Conservation (phyloP, 352 stramenopile genomes). For the Pythium sukuiense region DNA sequence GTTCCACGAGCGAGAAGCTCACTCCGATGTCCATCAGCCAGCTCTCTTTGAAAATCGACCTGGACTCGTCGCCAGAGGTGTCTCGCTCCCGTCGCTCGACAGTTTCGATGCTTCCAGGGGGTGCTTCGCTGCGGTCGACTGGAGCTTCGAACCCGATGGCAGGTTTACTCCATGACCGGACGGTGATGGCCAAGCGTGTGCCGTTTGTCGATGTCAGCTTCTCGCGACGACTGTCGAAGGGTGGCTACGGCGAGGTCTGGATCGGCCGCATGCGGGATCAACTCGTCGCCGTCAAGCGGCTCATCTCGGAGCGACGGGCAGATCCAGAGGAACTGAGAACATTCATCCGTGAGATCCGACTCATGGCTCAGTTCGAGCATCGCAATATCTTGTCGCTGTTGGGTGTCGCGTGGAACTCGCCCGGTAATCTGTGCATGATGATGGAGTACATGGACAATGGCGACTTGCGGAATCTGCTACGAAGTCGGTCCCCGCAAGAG, state of each 20-base stretch:
- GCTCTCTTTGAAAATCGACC: background rate
- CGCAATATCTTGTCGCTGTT: slow-evolving; percentile 40
- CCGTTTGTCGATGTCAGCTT: slow-evolving; percentile 38
- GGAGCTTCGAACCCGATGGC: slow-evolving; percentile 11
- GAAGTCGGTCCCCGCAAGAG: background rate
- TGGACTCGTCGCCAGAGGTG: background rate
- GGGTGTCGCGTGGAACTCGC: slow-evolving; percentile 37
- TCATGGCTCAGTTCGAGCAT: slow-evolving; percentile 42
- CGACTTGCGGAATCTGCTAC: slow-evolving; percentile 28
- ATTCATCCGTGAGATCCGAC: slow-evolving; percentile 37
- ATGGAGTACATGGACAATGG: slow-evolving; percentile 34
- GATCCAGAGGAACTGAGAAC: slow-evolving; percentile 6
- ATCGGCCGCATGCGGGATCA: slow-evolving; percentile 34
- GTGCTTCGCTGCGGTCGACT: background rate
- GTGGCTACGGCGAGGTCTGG: slow-evolving; percentile 57
- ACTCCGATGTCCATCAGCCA: background rate
- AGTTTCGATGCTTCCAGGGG: background rate
- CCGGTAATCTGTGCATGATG: slow-evolving; percentile 27
- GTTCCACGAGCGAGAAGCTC: background rate
- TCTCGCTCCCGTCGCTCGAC: slow-evolving; percentile 1
- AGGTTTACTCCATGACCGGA: slow-evolving; percentile 29
- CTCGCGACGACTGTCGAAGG: slow-evolving; percentile 36
- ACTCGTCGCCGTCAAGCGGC: slow-evolving; percentile 46
- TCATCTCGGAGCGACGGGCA: slow-evolving; percentile 29
- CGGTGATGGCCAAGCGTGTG: slow-evolving; percentile 35